These are phyloP conservation scores for Saccharomyces pastorianus DNA, from an alignment of 1,139 yeast species.

Conservation along the genomic window DNA sequence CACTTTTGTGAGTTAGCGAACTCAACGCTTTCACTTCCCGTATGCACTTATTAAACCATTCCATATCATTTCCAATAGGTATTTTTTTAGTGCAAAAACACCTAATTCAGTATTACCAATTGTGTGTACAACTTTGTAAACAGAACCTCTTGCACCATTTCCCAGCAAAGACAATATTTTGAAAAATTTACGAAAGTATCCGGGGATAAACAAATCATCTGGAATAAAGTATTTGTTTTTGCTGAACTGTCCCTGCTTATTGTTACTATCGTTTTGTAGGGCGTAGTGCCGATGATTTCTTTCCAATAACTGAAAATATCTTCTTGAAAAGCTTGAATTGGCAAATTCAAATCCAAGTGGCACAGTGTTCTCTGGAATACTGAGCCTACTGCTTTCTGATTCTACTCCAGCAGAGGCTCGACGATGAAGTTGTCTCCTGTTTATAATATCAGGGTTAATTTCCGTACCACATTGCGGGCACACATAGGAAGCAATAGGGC, in stretches of 20 bases:
- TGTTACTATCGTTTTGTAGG: conserved; percentile 2
- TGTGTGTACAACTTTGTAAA: conserved; percentile 72
- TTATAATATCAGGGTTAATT: neutral
- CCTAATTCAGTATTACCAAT: conserved; percentile 64
- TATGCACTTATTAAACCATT: conserved; percentile 60
- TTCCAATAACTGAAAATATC: conserved; percentile 9
- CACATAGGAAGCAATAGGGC: conserved; percentile 10
- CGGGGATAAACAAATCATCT: conserved; percentile 50
- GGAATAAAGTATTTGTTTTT: conserved; percentile 19
- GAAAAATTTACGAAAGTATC: conserved; percentile 67
- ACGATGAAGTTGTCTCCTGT: neutral
- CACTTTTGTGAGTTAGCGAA: conserved; percentile 38
- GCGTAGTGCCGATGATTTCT: conserved; percentile 11
- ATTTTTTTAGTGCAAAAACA: conserved; percentile 74
- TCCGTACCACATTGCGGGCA: conserved; percentile 18
- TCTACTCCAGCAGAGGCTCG: neutral
- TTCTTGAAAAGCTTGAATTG: conserved; percentile 1
- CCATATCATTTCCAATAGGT: conserved; percentile 68
- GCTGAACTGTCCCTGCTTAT: neutral
- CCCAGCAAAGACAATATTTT: conserved; percentile 48
- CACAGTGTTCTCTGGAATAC: neutral
- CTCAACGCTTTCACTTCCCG: conserved; percentile 65
- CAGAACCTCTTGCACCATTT: conserved; percentile 78
- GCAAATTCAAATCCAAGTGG: neutral
- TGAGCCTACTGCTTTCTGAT: neutral